Base-by-base conservation (phyloP, 805 yeast species). In the Jamesozyma spencerorum region DNA sequence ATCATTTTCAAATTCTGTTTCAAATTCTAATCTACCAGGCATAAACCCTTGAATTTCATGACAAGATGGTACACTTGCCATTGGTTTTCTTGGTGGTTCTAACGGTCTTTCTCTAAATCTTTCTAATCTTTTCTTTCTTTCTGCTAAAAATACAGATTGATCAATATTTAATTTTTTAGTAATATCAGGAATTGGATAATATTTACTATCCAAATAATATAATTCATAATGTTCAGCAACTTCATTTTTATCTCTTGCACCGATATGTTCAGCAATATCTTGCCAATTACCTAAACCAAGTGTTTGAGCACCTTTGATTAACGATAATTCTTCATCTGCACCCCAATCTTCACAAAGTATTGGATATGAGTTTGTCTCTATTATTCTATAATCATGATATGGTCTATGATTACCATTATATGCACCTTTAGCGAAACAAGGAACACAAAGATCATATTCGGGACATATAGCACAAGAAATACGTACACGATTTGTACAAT, bases 11-110 rank as follows among this genome's bases (percentile, higher is more conserved):
- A 84, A 87, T 60, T 92, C 99, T 44, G 81, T 85, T 54, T 92
- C 99, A 60, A 92, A 92, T 61, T 92, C 99, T 46, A 92, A 68
- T 55, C 99, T 77, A 33, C 97, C 99, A 31, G 99, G 99, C 99
- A 92, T 92, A 59, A 80, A 92, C 2, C 96, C 97, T 60, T 92
- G 97, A 46, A 92, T 77, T 54, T 94, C 97, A 56, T 94, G 97
- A 65, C 97, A 88, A 42, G 92, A 72, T 0, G 99, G 99, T 5
- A 84, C 90, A 5, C 97, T 86, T 0, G 96, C 88, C 36, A 84
- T 78, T 4, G 94, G 86, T 58, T 90, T 92, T 45, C 79, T 77
- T 39, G 87, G 88, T 24, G 94, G 92, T 11, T 94, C 94, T 47
- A 85, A 63, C 5, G 94, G 87, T 44, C 79, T 64, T 47, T 77